phyloP scores from a whole-genome alignment of 352 stramenopile genomes.

The Phytophthora sojae region DNA sequence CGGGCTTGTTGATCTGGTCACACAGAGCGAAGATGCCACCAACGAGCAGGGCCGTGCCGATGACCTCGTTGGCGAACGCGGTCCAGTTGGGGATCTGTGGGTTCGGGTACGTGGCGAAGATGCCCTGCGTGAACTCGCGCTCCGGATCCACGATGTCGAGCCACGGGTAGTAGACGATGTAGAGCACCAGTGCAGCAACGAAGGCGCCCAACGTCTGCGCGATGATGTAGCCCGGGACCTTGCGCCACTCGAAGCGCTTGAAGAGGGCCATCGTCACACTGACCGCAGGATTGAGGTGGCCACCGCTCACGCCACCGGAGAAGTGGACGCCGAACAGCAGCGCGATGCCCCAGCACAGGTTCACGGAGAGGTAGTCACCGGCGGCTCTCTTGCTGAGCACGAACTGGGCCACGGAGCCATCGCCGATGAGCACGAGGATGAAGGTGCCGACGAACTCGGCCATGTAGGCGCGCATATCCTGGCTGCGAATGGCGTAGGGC shows the following conservation, averaged over 20 bases:
- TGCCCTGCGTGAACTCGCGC: conserved; percentile 69
- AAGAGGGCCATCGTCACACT: conserved; percentile 74
- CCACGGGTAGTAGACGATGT: conserved; percentile 67
- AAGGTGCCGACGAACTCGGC: conserved; percentile 69
- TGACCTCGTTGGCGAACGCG: conserved; percentile 69
- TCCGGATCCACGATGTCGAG: conserved; percentile 64
- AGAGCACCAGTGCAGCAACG: conserved; percentile 70
- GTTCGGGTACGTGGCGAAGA: conserved; percentile 82
- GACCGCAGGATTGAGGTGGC: conserved; percentile 77
- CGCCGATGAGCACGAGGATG: conserved; percentile 66
- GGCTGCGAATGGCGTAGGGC: conserved; percentile 20
- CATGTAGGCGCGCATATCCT: conserved; percentile 28
- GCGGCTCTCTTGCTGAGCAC: conserved; percentile 59
- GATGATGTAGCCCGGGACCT: conserved; percentile 67
- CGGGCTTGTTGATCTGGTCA: conserved; percentile 77
- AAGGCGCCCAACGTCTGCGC: conserved; percentile 73
- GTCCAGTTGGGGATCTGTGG: conserved; percentile 64
- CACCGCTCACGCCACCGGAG: conserved; percentile 70
- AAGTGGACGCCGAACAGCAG: conserved; percentile 77
- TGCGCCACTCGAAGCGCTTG: conserved; percentile 67
- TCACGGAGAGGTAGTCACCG: conserved; percentile 77
- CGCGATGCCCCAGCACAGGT: conserved; percentile 72
- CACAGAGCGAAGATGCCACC: conserved; percentile 73
- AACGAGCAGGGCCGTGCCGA: conserved; percentile 67
- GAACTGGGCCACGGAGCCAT: conserved; percentile 65